Evolutionary conservation across 768 basidiomycete genomes (phyloP).

Genomic region (Mycena floridula): DNA sequence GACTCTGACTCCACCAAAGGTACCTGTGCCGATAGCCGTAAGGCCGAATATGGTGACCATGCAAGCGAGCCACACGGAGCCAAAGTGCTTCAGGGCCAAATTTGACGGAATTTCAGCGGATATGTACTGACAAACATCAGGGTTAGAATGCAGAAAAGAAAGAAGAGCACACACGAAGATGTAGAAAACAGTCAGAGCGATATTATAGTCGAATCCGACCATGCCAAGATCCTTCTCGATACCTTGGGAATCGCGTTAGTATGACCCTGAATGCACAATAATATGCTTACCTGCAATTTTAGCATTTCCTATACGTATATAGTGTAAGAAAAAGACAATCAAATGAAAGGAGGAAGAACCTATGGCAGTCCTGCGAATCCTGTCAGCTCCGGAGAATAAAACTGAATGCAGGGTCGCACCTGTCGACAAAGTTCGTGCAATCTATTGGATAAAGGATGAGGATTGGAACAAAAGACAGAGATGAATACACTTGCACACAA

Average conservation of each 20-base stretch:
- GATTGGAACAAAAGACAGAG: too few relatives aligned
- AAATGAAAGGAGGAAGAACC: constrained; percentile 1
- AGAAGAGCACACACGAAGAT: constrained; percentile 21
- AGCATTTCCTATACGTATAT: constrained; percentile 18
- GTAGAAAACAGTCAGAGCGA: constrained; percentile 36
- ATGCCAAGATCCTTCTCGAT: constrained; percentile 35
- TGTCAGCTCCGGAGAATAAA: neutral
- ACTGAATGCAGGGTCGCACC: neutral
- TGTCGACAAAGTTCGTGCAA: constrained; percentile 6
- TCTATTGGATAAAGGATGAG: too few relatives aligned
- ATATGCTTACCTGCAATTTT: constrained; percentile 23
- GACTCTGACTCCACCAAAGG: too few relatives aligned
- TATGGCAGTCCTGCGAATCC: constrained; percentile 14
- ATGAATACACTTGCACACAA: constrained; percentile 14
- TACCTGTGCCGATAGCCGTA: constrained; percentile 28
- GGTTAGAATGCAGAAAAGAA: neutral
- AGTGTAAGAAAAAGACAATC: neutral
- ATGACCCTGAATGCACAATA: neutral
- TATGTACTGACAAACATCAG: constrained; percentile 22
- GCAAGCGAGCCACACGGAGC: constrained; percentile 30
- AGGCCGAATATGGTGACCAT: constrained; percentile 32
- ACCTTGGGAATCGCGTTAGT: constrained; percentile 14
- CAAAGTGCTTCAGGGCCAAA: constrained; percentile 33
- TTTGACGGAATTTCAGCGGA: constrained; percentile 36
- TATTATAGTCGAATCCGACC: constrained; percentile 34